Conservation (phyloP, 805 yeast genomes). For the Candida germanica region DNA sequence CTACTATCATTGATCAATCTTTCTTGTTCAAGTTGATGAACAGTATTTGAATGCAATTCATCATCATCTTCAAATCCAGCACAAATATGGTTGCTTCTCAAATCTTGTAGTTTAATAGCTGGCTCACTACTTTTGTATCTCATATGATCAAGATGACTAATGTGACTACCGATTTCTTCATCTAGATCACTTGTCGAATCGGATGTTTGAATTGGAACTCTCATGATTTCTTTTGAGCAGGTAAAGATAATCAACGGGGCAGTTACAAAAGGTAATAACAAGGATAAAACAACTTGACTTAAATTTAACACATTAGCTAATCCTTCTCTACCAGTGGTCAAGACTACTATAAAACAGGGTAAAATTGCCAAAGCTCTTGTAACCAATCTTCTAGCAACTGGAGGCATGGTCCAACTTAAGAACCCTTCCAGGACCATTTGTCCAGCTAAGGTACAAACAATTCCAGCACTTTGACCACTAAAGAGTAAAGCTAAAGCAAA, state of each 20-base stretch:
- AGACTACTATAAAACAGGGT: conserved; percentile 78
- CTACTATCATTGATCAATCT: conserved; percentile 11
- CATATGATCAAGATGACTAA: conserved; percentile 3
- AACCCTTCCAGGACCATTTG: conserved; percentile 94
- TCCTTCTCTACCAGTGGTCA: conserved; percentile 77
- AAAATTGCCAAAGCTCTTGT: conserved; percentile 82
- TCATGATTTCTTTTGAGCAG: conserved; percentile 63
- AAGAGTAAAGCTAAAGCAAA: conserved; percentile 86
- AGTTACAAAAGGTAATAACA: conserved; percentile 80
- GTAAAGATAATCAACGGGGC: conserved; percentile 88
- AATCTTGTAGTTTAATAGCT: conserved; percentile 38
- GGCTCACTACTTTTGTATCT: conserved; percentile 35
- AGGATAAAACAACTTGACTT: conserved; percentile 77
- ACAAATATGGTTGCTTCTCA: conserved; percentile 41
- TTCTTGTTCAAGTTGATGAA: conserved; percentile 15
- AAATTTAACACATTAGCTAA: conserved; percentile 70
- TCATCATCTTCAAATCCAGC: conserved; percentile 40
- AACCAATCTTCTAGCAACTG: conserved; percentile 74
- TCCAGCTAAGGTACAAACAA: conserved; percentile 90
- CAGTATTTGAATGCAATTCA: conserved; percentile 13
- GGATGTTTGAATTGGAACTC: conserved; percentile 43
- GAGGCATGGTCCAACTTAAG: conserved; percentile 72
- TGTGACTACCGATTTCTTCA: background rate
- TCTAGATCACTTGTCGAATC: conserved; percentile 5
- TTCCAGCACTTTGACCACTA: conserved; percentile 94